Evolutionary conservation across 352 stramenopile genomes (phyloP), one percentile per base, ranked within the genome.

Genomic region (Saprolegnia parasitica): DNA sequence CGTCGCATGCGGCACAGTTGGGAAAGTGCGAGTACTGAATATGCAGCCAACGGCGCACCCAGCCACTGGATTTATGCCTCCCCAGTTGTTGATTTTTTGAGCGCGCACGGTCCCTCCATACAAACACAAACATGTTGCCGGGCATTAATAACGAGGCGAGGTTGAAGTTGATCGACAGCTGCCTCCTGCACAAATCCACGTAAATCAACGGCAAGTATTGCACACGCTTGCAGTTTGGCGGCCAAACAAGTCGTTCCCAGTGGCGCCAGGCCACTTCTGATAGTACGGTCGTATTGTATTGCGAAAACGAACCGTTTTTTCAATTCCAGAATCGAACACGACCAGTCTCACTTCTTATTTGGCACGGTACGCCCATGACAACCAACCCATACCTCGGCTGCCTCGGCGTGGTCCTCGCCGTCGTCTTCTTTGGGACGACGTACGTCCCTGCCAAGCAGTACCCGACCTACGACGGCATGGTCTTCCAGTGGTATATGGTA

Each of bases 401-500:
- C 72, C 55, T 72, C 0, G 82, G 81, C 46, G 79, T 83, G 35
- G 62, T 84, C n/a, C 66, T 89, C 55, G 81, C 86, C 32, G 81
- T 91, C 57, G 88, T 93, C 72, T 93, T 93, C 77, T 93, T 88
- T 58, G 86, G 86, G 32, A 87, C 86, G 10, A 91, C 83, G 74
- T 93, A 93, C 79, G 86, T 94, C 65, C 86, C 86, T 1, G 80
- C 86, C 24, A 94, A 94, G 68, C 75, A 87, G 46, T 92, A 92
- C 71, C 74, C 81, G 23, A 94, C 86, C 13, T 94, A 94, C 58
- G 86, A 94, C 70, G 86, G 86, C 37, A 92, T 94, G 67, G 90
- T 94, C 68, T 94, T 91, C 74, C 86, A 94, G 72, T 94, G 86
- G 86, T 92, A 92, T 71, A 94, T 94, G 86, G 84, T 90, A 50